These are phyloP conservation scores for Coniochaeta pulveracea DNA, from an alignment of 2,329 filamentous ascomycete genomes.

Conservation along the genomic window DNA sequence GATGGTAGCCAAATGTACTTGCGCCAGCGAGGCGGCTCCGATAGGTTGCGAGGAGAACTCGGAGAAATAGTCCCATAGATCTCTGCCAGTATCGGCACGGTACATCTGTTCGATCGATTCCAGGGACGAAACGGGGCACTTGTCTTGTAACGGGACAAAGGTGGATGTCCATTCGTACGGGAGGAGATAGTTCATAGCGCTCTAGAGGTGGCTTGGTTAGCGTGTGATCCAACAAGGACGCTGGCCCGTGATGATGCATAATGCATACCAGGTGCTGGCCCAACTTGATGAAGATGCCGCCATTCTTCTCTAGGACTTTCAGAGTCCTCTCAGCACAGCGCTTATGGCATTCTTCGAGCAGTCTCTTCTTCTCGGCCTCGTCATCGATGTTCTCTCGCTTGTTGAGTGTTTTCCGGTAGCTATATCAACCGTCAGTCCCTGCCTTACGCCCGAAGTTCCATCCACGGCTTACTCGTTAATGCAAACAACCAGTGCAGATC, in stretches of 20 bases:
- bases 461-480: slow-evolving; percentile 71
- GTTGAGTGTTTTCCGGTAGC: slow-evolving; percentile 80
- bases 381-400: slow-evolving; percentile 50
- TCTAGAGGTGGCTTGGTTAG: slow-evolving; percentile 37
- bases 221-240: background rate
- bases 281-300: slow-evolving; percentile 96
- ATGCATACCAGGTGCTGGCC: slow-evolving; percentile 71
- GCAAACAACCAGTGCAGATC: slow-evolving; percentile 61
- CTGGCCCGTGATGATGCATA: background rate
- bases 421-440: slow-evolving; percentile 24
- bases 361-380: slow-evolving; percentile 50
- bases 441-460: too few relatives aligned
- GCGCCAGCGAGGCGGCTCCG: slow-evolving; percentile 85
- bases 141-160: slow-evolving; percentile 91
- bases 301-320: slow-evolving; percentile 83
- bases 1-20: slow-evolving; percentile 81
- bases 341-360: slow-evolving; percentile 77
- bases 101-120: slow-evolving; percentile 85
- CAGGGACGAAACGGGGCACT: slow-evolving; percentile 84
- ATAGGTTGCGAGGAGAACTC: slow-evolving; percentile 73
- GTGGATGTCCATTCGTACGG: slow-evolving; percentile 89
- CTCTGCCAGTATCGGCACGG: slow-evolving; percentile 65
- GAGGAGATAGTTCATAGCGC: slow-evolving; percentile 89
- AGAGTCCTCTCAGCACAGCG: slow-evolving; percentile 85
- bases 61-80: slow-evolving; percentile 73